Conservation (phyloP, 2,329 filamentous ascomycete genomes). For the Penicillium sp. region DNA sequence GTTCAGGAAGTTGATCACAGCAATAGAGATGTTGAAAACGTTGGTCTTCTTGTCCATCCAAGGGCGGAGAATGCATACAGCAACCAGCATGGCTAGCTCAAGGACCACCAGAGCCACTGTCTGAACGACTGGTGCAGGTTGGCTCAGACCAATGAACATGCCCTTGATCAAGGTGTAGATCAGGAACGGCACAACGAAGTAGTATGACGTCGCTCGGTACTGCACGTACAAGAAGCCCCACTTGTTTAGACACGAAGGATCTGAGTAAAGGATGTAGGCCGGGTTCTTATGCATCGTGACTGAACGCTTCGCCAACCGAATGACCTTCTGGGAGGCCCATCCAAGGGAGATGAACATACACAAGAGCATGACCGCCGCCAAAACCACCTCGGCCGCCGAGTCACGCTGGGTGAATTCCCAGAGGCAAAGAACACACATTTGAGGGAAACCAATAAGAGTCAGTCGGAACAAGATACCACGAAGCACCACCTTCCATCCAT, state of each 20-base stretch:
- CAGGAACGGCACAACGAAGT: conserved; percentile 82
- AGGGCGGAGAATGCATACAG: conserved; percentile 74
- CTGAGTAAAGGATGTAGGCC: conserved; percentile 94
- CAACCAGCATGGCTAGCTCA: conserved; percentile 75
- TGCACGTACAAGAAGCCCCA: conserved; percentile 98
- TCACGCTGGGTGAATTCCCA: conserved; percentile 90
- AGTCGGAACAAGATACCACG: conserved; percentile 93
- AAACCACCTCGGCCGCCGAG: conserved; percentile 79
- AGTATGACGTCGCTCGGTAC: conserved; percentile 93
- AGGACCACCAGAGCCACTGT: conserved; percentile 80
- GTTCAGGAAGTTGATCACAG: conserved; percentile 85
- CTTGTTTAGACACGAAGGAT: conserved; percentile 91
- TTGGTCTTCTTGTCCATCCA: conserved; percentile 99
- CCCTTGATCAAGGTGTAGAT: conserved; percentile 80
- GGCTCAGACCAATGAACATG: conserved; percentile 81
- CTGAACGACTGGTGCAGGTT: conserved; percentile 69
- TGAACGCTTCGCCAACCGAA: conserved; percentile 82
- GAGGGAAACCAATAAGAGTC: conserved; percentile 85
- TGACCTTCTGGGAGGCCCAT: conserved; percentile 88
- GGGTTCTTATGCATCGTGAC: conserved; percentile 92
- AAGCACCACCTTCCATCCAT: conserved; percentile 87
- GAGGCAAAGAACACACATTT: conserved; percentile 84
- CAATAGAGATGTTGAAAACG: conserved; percentile 91
- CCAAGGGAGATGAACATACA: conserved; percentile 73
- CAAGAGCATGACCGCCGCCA: conserved; percentile 86